Evolutionary conservation across 2,329 filamentous ascomycete species (phyloP), one percentile per base, ranked within the genome.

Genomic region (Anthostomella pinea): DNA sequence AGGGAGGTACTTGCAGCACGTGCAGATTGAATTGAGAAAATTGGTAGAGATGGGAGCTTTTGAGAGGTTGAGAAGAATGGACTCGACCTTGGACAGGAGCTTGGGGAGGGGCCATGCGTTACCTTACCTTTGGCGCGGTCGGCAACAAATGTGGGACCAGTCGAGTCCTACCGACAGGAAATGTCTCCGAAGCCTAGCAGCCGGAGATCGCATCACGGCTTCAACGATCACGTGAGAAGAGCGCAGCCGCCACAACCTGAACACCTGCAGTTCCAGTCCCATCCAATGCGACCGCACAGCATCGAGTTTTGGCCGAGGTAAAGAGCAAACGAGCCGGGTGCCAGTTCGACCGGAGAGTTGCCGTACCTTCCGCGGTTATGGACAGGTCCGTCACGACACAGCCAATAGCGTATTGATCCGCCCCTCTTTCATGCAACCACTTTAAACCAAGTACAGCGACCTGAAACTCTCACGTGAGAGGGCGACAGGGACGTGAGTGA

Each of bases 391-490:
- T 18, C 16, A 6, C 13, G 17, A 15, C 11, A 7, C 10, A 27
- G 25, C 30, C 30, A 32, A 22, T 32, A 11, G 24, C 14, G 23
- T 13, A 34, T 18, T 34, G 23, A 27, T 34, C 24, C 24, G 22
- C 19, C 22, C 20, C 15, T 14, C n/a, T 20, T 16, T n/a, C 11
- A 22, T 34, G 23, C 34, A 36, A 31, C 33, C 47, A 45, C 42
- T 48, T 45, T 35, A 43, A 15, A 4, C 38, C 33, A 1, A 39
- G 42, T 33, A 23, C 19, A 41, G 46, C 35, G 42, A 39, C 13
- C 25, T 46, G 37, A 43, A 46, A 43, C 43, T 45, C 43, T 57
- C 54, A 57, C 54, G 53, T 57, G 54, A 56, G 24, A 43, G 35
- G 48, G 54, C 51, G 54, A 48, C 34, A 30, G 11, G 37, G 30